Percentiles rank a stretch among this genome's conserved stretches.
These are phyloP conservation scores for Fusarium buxicola DNA, from an alignment of 2,329 filamentous ascomycete species.

Conservation along the genomic window DNA sequence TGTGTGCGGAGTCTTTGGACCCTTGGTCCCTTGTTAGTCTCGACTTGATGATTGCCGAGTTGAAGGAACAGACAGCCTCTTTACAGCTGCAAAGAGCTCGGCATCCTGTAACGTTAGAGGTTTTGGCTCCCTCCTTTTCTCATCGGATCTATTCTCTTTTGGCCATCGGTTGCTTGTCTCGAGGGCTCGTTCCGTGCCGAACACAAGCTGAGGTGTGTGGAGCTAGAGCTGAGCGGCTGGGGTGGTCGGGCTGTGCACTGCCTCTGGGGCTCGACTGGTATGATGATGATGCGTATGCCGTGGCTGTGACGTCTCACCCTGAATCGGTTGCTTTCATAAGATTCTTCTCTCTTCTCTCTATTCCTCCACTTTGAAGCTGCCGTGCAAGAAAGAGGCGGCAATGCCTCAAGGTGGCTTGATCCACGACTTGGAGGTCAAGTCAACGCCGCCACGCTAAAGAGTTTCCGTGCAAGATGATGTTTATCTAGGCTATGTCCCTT, in stretches of 20 bases:
- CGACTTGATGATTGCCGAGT: neutral
- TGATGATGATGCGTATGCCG: neutral
- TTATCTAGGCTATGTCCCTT: neutral
- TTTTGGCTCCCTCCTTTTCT: neutral
- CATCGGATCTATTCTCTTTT: neutral
- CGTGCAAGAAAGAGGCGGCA: neutral
- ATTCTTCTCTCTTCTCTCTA: neutral
- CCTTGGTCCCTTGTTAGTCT: conserved; percentile 21
- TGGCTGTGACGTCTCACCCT: conserved; percentile 5
- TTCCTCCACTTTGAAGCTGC: neutral
- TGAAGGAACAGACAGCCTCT: neutral
- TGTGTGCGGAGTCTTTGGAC: neutral
- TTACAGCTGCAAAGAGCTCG: neutral
- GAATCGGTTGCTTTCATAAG: neutral
- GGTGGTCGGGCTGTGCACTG: conserved; percentile 3
- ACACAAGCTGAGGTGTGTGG: neutral
- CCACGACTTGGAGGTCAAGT: neutral
- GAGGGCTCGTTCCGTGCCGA: neutral
- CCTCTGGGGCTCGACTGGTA: conserved; percentile 1
- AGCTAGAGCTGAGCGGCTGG: neutral
- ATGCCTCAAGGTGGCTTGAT: neutral
- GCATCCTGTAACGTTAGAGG: neutral
- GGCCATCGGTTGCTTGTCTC: neutral
- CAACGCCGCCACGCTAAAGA: no score
- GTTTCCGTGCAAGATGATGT: no score